Base-by-base conservation (phyloP, 2,329 filamentous ascomycete genomes). In the Aspergillus floridensis region DNA sequence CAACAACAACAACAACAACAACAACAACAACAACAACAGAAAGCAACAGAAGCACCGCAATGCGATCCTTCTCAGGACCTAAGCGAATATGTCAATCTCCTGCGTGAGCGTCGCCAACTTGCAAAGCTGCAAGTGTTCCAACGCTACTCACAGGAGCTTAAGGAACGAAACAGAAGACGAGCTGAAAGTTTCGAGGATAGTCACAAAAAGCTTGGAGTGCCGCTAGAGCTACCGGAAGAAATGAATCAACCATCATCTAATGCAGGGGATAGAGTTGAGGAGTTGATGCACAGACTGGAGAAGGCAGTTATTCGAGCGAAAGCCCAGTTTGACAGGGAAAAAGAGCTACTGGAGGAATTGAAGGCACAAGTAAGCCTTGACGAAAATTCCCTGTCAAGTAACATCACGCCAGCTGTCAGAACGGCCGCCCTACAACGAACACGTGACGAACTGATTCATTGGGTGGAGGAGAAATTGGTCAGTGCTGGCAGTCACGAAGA, bases 381-480 rank as follows among this genome's bases (percentile, higher is more conserved):
- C 12, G 53, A 50, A 16, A 53, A 38, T 14, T n/a, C 21, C 10
- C 21, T 24, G 5, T 48, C 56, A 14, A 55, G 50, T 19, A 56
- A 60, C 19, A 22, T 59, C 10, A 35, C 64, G 2, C 50, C 68
- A 3, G 62, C 61, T 19, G 58, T 61, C 7, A 75, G 68, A 59
- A 54, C 77, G 0, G 61, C 64, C 51, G 79, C 79, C 4, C 68
- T 84, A 26, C 72, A 78, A 53, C 70, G 70, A 41, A 81, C 79
- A 12, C 75, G 80, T 49, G 75, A 82, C 59, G 80, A 81, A 59
- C 70, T 84, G 48, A 75, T 82, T 5, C 72, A 77, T 49, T 84
- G 81, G 81, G 75, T 83, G 6, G 81, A 84, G 64, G 74, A 76
- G 46, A 80, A 81, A 48, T 65, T 84, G 49, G 72, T 77, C 19